Base-by-base conservation (phyloP, 1,284 basidiomycete genomes). In the Trametes pubescens region DNA sequence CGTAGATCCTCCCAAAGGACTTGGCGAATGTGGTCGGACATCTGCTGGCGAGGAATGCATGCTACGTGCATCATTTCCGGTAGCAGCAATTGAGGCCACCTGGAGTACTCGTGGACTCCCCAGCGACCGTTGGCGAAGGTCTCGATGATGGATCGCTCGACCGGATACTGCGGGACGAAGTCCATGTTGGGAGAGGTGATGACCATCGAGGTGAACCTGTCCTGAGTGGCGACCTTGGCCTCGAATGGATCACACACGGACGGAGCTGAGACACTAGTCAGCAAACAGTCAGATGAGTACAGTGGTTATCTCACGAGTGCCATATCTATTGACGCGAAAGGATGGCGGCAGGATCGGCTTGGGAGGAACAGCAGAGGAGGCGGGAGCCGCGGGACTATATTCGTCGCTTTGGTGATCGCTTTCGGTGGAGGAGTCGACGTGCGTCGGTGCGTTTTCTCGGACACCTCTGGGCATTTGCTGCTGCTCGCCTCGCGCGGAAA, bases 81-180 rank as follows among this genome's bases (percentile, higher is more conserved):
- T 9, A 58, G 22, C 24, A 58, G 52, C 6, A 26, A 11, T n/a
- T 63, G 62, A 18, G 62, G 62, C 57, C 57, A 59, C 3, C 51
- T 40, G 5, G 56, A 54, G 26, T 53, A 63, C 29, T 63, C 57
- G 22, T 51, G 56, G 1, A 35, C 10, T 11, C 62, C 62, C 56
- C 56, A 63, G 7, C 40, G 57, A 2, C 62, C 62, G 34, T 63
- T 51, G 6, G 13, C 11, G 51, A 24, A 57, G 1, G 61, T 57
- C 14, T 40, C 18, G 32, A 62, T 47, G 22, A 51, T 22, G 14
- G 4, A 2, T 8, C 48, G 40, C 14, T 51, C 48, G 18, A 62
- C 26, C 1, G 56, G 49, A 26, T 57, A 55, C 13, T 63, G 18
- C 11, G 62, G 62, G 6, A 63, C 57, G 18, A 29, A 59, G 9